Evolutionary conservation across 2,329 filamentous ascomycete species (phyloP).

Genomic region (Cladosporium sp.): DNA sequence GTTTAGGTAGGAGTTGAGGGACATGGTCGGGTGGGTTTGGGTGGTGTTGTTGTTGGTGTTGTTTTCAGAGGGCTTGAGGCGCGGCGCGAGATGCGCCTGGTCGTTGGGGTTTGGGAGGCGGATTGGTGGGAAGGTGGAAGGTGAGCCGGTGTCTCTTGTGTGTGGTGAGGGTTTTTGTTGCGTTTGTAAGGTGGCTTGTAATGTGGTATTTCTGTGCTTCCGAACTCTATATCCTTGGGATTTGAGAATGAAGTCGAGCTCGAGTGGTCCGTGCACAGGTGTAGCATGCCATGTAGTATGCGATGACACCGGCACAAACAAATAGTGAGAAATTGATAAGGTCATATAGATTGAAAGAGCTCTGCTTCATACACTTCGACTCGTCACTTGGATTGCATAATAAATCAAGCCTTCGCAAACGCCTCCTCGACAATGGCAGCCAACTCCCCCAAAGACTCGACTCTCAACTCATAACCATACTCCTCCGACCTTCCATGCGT

Average conservation of each 20-base stretch:
- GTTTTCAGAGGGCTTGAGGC: not conserved
- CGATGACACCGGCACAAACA: too few relatives aligned
- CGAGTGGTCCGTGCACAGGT: not conserved
- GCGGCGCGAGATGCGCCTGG: slow-evolving; percentile 5
- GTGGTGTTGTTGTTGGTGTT: not conserved
- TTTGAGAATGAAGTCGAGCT: not conserved
- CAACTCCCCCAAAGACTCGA: slow-evolving; percentile 56
- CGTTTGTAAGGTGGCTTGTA: too few relatives aligned
- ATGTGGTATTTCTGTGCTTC: too few relatives aligned
- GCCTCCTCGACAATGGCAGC: slow-evolving; percentile 51
- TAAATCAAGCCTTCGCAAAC: slow-evolving; percentile 16
- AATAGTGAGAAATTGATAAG: too few relatives aligned
- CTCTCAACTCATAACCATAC: slow-evolving; percentile 57
- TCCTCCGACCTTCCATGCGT: slow-evolving; percentile 32
- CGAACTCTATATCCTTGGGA: not conserved
- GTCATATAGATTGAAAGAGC: too few relatives aligned
- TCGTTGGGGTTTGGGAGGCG: not conserved
- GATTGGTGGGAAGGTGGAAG: not conserved
- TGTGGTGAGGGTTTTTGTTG: too few relatives aligned
- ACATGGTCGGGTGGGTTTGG: slow-evolving; percentile 27
- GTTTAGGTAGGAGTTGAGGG: slow-evolving; percentile 41
- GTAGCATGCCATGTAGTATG: not conserved
- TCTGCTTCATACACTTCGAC: too few relatives aligned
- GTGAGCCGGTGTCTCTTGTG: too few relatives aligned
- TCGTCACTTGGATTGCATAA: not conserved